Conservation (phyloP, 2,329 filamentous ascomycete genomes). For the Ceratocystis harringtonii region DNA sequence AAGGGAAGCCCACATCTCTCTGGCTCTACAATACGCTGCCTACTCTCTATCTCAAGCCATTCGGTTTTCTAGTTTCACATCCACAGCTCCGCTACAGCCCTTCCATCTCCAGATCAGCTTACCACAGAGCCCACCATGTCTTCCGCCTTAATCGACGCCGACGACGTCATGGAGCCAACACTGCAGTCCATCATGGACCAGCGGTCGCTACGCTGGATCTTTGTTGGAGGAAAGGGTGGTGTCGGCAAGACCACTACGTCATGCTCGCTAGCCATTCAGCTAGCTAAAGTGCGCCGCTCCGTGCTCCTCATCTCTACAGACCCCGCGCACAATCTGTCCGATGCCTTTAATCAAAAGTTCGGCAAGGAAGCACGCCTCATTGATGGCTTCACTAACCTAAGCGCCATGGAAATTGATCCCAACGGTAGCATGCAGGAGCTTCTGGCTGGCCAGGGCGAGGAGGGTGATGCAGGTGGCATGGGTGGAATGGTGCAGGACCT, state of each 20-base stretch:
- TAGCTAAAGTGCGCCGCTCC: conserved; percentile 84
- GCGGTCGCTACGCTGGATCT: conserved; percentile 93
- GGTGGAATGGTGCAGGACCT: conserved; percentile 98
- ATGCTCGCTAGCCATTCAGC: conserved; percentile 93
- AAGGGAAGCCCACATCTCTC: not conserved
- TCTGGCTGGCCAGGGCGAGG: conserved; percentile 60
- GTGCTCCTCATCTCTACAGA: conserved; percentile 97
- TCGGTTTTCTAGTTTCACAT: not conserved
- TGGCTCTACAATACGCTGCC: not conserved
- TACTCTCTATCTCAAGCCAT: not conserved
- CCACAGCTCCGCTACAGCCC: not conserved
- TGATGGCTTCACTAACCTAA: conserved; percentile 83
- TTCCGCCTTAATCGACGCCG: conserved; percentile 30
- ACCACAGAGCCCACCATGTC: conserved; percentile 25
- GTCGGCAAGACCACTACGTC: conserved; percentile 99
- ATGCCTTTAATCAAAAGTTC: conserved; percentile 98
- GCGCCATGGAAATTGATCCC: conserved; percentile 98
- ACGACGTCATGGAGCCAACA: conserved; percentile 74
- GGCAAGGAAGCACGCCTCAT: conserved; percentile 93
- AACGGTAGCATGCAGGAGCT: conserved; percentile 96
- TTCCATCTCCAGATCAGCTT: not conserved
- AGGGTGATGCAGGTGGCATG: conserved; percentile 54
- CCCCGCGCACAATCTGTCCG: conserved; percentile 92
- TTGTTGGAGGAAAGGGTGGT: conserved; percentile 94
- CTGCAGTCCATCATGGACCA: conserved; percentile 93